Evolutionary conservation across 2,329 filamentous ascomycete species (phyloP).

Genomic region (Geosmithia flava): DNA sequence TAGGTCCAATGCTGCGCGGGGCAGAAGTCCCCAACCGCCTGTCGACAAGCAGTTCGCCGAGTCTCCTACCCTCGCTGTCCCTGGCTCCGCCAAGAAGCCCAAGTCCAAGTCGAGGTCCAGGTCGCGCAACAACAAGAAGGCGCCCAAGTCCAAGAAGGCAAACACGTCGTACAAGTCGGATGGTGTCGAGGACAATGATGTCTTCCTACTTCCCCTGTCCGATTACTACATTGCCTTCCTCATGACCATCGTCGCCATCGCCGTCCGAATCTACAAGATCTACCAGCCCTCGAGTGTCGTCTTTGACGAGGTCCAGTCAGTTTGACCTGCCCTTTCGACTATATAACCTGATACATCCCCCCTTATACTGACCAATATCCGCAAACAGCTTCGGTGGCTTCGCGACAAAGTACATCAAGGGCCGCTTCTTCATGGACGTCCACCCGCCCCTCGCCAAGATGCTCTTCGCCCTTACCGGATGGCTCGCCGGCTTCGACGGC

Average conservation of each 20-base stretch:
- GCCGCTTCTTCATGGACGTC: slow-evolving; percentile 99
- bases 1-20: slow-evolving; percentile 17
- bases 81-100: slow-evolving; percentile 1
- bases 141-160: slow-evolving; percentile 13
- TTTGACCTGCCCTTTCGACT: slow-evolving; percentile 11
- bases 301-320: slow-evolving; percentile 98
- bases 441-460: slow-evolving; percentile 95
- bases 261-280: slow-evolving; percentile 86
- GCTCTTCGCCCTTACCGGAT: slow-evolving; percentile 88
- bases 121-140: slow-evolving; percentile 13
- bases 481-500: slow-evolving; percentile 88
- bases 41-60: slow-evolving; percentile 4
- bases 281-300: slow-evolving; percentile 94
- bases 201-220: slow-evolving; percentile 70
- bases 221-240: slow-evolving; percentile 70
- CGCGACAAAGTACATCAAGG: slow-evolving; percentile 98
- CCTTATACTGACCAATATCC: slow-evolving; percentile 5
- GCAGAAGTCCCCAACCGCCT: slow-evolving; percentile 22
- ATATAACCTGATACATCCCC: background rate
- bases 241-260: slow-evolving; percentile 62
- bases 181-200: slow-evolving; percentile 78
- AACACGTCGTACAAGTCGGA: slow-evolving; percentile 58
- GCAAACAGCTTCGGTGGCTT: slow-evolving; percentile 80
- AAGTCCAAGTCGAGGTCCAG: slow-evolving; percentile 5
- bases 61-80: slow-evolving; percentile 3